Evolutionary conservation across 768 basidiomycete species (phyloP).

Genomic region (Mycena sanguinolenta): DNA sequence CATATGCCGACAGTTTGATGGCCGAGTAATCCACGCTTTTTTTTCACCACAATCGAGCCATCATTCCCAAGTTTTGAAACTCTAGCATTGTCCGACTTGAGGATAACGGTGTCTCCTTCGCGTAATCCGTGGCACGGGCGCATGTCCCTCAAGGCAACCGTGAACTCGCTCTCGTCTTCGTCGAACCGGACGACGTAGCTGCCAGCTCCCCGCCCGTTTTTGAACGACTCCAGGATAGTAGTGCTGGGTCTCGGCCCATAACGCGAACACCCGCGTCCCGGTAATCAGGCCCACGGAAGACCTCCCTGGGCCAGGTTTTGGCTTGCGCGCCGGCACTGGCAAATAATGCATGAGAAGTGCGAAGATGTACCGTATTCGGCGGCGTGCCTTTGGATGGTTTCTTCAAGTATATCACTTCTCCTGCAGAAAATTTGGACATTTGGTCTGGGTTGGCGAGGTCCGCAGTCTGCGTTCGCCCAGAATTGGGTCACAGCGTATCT

Average conservation of each 20-base stretch:
- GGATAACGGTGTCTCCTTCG: neutral
- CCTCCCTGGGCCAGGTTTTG: slow-evolving; percentile 1
- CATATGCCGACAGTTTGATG: neutral
- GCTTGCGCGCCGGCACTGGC: neutral
- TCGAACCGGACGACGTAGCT: slow-evolving; percentile 8
- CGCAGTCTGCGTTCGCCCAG: neutral
- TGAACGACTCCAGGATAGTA: slow-evolving; percentile 17
- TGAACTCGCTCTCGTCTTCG: slow-evolving; percentile 3
- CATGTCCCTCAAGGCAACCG: neutral
- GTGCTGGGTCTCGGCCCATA: slow-evolving; percentile 4
- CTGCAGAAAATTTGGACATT: neutral
- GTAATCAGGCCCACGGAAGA: slow-evolving; percentile 2
- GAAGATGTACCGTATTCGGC: neutral
- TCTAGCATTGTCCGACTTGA: neutral
- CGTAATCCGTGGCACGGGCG: neutral
- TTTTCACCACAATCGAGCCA: neutral
- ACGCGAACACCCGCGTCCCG: slow-evolving; percentile 8
- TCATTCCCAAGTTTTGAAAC: neutral
- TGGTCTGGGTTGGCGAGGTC: neutral
- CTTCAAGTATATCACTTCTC: neutral
- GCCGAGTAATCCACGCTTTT: neutral
- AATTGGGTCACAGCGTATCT: neutral
- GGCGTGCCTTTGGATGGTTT: neutral
- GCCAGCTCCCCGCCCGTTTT: neutral
- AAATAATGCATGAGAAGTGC: neutral